These are phyloP conservation scores for Tubosaeta sp. DNA, from an alignment of 768 basidiomycete species.

Conservation along the genomic window DNA sequence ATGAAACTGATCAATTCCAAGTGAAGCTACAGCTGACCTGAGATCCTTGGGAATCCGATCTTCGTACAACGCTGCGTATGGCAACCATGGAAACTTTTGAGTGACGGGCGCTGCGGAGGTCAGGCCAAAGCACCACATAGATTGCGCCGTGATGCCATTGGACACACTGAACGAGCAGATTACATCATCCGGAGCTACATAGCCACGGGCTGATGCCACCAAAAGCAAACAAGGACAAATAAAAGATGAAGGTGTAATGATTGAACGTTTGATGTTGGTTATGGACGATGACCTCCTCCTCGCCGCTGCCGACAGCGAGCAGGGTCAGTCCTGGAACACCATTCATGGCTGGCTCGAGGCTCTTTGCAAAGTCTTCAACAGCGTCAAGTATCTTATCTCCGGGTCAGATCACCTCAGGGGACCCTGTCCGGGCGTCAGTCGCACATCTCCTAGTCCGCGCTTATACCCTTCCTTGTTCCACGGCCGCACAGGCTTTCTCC, in stretches of 20 bases:
- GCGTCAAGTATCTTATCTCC: slow-evolving; percentile 34
- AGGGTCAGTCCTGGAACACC: slow-evolving; percentile 24
- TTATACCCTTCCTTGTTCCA: slow-evolving; percentile 69
- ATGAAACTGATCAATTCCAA: background rate
- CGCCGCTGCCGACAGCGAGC: slow-evolving; percentile 29
- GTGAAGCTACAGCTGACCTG: slow-evolving; percentile 12
- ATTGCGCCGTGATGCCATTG: background rate
- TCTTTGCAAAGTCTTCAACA: slow-evolving; percentile 29
- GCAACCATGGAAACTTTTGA: slow-evolving; percentile 9
- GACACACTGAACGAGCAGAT: background rate
- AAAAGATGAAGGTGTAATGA: slow-evolving; percentile 2
- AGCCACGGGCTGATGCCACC: slow-evolving; percentile 18
- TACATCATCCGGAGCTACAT: slow-evolving; percentile 1
- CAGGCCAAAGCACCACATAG: background rate
- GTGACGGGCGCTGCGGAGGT: slow-evolving; percentile 1
- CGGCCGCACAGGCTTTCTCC: slow-evolving; percentile 68
- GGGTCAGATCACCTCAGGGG: slow-evolving; percentile 32
- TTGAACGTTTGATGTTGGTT: slow-evolving; percentile 10
- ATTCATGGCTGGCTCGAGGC: slow-evolving; percentile 29
- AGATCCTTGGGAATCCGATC: background rate
- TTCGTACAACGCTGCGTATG: background rate
- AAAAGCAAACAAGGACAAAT: slow-evolving; percentile 16
- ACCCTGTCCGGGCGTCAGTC: slow-evolving; percentile 57
- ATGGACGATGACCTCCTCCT: slow-evolving; percentile 34
- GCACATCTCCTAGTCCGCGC: slow-evolving; percentile 63